A percentile compares a stretch with the other conserved stretches of the same genome.
These are phyloP conservation scores for Cercophora newfieldiana DNA, from an alignment of 495 filamentous ascomycete species.

Conservation along the genomic window DNA sequence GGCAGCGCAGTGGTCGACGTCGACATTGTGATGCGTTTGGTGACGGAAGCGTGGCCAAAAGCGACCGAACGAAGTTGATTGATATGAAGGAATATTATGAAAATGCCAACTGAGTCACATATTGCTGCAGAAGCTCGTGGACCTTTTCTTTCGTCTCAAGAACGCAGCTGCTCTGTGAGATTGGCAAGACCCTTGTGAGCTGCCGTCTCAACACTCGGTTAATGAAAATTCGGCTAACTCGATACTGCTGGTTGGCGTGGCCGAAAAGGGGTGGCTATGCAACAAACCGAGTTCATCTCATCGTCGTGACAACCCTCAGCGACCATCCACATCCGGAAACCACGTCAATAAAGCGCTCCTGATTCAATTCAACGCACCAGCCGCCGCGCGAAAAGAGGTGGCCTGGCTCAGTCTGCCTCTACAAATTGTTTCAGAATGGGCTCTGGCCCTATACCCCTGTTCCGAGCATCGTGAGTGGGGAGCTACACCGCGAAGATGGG, in stretches of 20 bases:
- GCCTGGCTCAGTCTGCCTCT: neutral
- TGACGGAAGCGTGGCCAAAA: neutral
- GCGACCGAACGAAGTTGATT: neutral
- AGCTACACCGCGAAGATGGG: conserved; percentile 55
- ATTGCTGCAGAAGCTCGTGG: neutral
- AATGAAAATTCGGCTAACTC: neutral
- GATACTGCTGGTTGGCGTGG: neutral
- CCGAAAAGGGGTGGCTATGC: neutral
- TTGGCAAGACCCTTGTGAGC: neutral
- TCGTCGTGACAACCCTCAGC: conserved; percentile 23
- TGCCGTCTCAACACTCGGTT: neutral
- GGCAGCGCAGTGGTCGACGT: conserved; percentile 37
- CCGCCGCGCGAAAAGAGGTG: neutral
- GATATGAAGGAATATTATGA: neutral
- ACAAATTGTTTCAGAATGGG: neutral
- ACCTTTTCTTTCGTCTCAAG: neutral
- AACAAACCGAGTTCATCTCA: neutral
- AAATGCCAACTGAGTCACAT: neutral
- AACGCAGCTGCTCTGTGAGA: neutral
- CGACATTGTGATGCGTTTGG: conserved; percentile 13
- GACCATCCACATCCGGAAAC: conserved; percentile 24
- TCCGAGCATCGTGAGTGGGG: neutral
- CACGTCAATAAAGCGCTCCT: conserved; percentile 32
- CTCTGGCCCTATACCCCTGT: neutral
- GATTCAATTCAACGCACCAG: neutral